phyloP scores from a whole-genome alignment of 2,329 filamentous ascomycete species.

The Aspergillus sp. region DNA sequence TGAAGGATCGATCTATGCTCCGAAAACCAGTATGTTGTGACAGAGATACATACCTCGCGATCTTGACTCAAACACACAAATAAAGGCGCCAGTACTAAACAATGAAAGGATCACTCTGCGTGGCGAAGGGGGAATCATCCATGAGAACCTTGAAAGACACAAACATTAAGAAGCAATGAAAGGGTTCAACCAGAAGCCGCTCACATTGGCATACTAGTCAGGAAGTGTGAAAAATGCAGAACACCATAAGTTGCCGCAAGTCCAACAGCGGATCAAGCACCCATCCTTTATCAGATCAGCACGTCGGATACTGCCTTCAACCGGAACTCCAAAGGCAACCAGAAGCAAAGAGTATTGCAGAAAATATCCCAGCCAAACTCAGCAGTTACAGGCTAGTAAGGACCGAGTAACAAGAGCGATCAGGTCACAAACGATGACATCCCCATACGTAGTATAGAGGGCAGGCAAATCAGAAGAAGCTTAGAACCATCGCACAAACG shows the following conservation, averaged over 20 bases:
- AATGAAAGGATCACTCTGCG: constrained; percentile 16
- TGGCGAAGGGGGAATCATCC: constrained; percentile 33
- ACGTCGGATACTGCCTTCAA: constrained; percentile 13
- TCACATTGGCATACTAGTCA: constrained; percentile 13
- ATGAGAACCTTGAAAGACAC: constrained; percentile 13
- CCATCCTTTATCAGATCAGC: not conserved
- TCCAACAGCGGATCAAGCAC: not conserved
- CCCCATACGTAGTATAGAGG: constrained; percentile 9
- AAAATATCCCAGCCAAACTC: constrained; percentile 15
- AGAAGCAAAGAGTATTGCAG: constrained; percentile 15
- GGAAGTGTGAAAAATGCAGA: constrained; percentile 1
- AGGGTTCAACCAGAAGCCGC: constrained; percentile 6
- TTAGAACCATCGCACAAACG: not conserved
- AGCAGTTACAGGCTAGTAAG: constrained; percentile 24
- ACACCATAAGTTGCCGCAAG: not conserved
- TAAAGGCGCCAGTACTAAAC: constrained; percentile 13
- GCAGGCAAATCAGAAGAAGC: constrained; percentile 8
- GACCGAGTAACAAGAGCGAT: constrained; percentile 13
- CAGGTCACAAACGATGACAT: constrained; percentile 3
- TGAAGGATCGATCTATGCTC: constrained; percentile 5
- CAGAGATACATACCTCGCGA: not conserved
- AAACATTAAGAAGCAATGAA: constrained; percentile 8
- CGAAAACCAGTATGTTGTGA: not conserved
- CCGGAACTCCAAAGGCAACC: constrained; percentile 19
- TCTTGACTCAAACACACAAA: constrained; percentile 9